phyloP scores from a whole-genome alignment of 2,329 filamentous ascomycete species.

The Neopestalotiopsis clavispora region DNA sequence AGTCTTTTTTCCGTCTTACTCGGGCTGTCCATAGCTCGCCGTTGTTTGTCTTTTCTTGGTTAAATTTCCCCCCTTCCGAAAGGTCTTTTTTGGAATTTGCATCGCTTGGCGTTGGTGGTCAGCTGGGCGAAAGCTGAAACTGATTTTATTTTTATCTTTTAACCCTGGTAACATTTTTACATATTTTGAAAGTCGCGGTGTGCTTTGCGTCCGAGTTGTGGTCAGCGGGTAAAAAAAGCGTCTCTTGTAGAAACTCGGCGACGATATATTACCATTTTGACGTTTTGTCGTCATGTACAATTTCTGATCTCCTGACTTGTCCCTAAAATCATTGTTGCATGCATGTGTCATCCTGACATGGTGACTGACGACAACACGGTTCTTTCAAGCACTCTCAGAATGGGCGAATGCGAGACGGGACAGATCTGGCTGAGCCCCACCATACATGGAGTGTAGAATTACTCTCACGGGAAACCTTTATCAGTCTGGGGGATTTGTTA shows the following conservation, averaged over 20 bases:
- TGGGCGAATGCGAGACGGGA: too few species aligned
- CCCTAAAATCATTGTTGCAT: too few species aligned
- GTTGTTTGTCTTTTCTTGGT: neutral
- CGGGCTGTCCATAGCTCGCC: neutral
- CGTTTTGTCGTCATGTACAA: neutral
- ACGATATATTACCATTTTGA: neutral
- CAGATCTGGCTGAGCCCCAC: too few species aligned
- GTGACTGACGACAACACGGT: too few species aligned
- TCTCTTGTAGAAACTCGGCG: neutral
- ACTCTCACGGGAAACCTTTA: neutral
- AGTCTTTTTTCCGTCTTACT: neutral
- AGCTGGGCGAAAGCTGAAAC: constrained; percentile 1
- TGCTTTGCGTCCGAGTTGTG: neutral
- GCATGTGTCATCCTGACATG: too few species aligned
- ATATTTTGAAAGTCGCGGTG: neutral
- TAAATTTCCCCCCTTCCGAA: neutral
- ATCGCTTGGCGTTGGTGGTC: constrained; percentile 16
- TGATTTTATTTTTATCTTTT: neutral
- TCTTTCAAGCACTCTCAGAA: too few species aligned
- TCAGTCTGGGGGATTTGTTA: neutral
- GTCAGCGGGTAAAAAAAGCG: neutral
- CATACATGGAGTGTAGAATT: too few species aligned
- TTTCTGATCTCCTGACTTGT: too few species aligned
- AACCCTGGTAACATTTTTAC: neutral
- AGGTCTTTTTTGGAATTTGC: constrained; percentile 2